phyloP scores from a whole-genome alignment of 805 yeast species.

The Nadsonia fulvescens region DNA sequence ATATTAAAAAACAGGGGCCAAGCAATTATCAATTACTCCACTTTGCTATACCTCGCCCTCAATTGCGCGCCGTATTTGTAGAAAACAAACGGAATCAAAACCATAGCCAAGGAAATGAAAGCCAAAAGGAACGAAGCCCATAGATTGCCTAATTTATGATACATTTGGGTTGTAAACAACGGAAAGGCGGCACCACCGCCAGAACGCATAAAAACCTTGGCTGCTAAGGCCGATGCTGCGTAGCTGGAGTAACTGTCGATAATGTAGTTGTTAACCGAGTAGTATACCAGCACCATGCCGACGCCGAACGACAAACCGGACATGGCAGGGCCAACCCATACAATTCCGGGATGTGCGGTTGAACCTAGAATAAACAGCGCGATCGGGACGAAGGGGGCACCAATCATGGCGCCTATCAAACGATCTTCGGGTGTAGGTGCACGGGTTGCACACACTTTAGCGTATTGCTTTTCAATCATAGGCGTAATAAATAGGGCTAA shows the following conservation, averaged over 20 bases:
- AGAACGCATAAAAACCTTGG: slow-evolving; percentile 41
- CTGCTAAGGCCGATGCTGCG: slow-evolving; percentile 40
- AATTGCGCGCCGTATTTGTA: slow-evolving; percentile 27
- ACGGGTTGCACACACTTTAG: slow-evolving; percentile 26
- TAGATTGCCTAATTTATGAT: slow-evolving; percentile 27
- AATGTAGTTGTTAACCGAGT: slow-evolving; percentile 55
- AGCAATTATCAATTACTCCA: too few relatives aligned
- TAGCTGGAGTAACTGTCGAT: slow-evolving; percentile 67
- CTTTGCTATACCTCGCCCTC: slow-evolving; percentile 17
- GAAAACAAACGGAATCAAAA: slow-evolving; percentile 33
- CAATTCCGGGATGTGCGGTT: slow-evolving; percentile 28
- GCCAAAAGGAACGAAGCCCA: slow-evolving; percentile 42
- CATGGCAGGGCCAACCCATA: slow-evolving; percentile 38
- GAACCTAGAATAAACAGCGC: slow-evolving; percentile 47
- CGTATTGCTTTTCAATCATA: slow-evolving; percentile 44
- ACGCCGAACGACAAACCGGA: slow-evolving; percentile 35
- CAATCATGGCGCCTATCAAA: slow-evolving; percentile 32
- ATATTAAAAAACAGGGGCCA: too few relatives aligned
- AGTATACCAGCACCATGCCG: slow-evolving; percentile 38
- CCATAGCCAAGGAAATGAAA: slow-evolving; percentile 29
- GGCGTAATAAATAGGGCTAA: slow-evolving; percentile 64
- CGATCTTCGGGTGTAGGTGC: slow-evolving; percentile 39
- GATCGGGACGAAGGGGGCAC: slow-evolving; percentile 27
- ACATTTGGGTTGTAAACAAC: slow-evolving; percentile 38
- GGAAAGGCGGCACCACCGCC: slow-evolving; percentile 45